Conservation (phyloP, 352 stramenopile genomes). For the Thalassiosira hispida region DNA sequence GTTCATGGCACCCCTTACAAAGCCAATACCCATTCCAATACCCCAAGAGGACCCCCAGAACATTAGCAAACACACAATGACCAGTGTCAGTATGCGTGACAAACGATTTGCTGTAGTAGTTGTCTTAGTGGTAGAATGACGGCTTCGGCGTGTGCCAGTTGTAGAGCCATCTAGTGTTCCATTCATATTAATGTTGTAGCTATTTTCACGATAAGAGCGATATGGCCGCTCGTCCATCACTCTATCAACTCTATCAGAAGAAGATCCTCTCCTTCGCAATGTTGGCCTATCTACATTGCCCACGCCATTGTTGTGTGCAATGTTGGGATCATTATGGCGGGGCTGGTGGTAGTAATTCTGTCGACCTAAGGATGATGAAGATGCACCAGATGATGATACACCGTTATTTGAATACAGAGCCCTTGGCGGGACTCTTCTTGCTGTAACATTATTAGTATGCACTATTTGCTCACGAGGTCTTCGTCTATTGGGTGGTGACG, state of each 20-base stretch:
- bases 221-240: background rate
- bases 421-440: too few relatives aligned
- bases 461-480: too few relatives aligned
- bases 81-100: constrained; percentile 8
- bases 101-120: constrained; percentile 4
- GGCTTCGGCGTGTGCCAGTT: background rate
- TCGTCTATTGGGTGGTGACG: too few relatives aligned
- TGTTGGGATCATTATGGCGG: background rate
- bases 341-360: background rate
- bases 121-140: background rate
- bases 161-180: background rate
- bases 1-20: background rate
- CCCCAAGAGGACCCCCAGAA: constrained; percentile 14
- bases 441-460: too few relatives aligned
- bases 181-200: background rate
- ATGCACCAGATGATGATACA: too few relatives aligned
- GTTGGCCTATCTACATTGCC: background rate
- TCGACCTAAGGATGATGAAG: too few relatives aligned
- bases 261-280: constrained; percentile 11
- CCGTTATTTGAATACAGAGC: too few relatives aligned
- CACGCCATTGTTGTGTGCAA: background rate
- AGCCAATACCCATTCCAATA: constrained; percentile 15
- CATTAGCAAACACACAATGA: constrained; percentile 13
- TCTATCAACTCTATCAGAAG: background rate
- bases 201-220: background rate